These are phyloP conservation scores for Hebeloma cylindrosporum DNA, from an alignment of 768 basidiomycete species.

Conservation along the genomic window DNA sequence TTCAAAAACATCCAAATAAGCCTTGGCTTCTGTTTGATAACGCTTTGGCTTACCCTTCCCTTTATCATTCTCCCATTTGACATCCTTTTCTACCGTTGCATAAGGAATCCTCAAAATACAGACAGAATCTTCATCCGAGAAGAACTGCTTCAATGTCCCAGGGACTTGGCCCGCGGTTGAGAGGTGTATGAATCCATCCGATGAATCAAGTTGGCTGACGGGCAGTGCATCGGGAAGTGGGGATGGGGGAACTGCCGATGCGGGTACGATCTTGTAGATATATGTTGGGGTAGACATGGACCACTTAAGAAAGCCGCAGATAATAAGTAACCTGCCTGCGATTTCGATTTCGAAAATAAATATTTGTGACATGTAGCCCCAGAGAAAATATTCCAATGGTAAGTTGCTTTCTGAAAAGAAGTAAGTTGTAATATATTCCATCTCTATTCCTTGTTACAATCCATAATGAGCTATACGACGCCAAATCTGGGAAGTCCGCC, in stretches of 20 bases:
- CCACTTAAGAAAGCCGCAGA: neutral
- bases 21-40: neutral
- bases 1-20: conserved; percentile 11
- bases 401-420: too few species aligned
- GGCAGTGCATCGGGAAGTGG: conserved; percentile 47
- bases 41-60: conserved; percentile 23
- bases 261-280: conserved; percentile 60
- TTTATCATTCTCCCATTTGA: conserved; percentile 52
- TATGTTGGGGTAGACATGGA: conserved; percentile 43
- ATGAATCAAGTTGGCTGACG: conserved; percentile 47
- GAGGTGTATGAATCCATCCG: conserved; percentile 53
- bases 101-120: conserved; percentile 47
- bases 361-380: neutral
- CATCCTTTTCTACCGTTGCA: conserved; percentile 34
- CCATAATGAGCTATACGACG: conserved; percentile 19
- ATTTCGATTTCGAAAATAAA: neutral
- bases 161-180: conserved; percentile 52
- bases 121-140: conserved; percentile 36
- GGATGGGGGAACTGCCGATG: conserved; percentile 38
- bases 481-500: conserved; percentile 25
- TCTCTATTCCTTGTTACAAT: conserved; percentile 2
- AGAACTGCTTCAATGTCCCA: conserved; percentile 48
- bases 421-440: neutral
- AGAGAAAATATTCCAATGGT: too few species aligned
- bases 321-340: neutral